phyloP scores from a whole-genome alignment of 306 rosid species.

The Lathyrus sativus region DNA sequence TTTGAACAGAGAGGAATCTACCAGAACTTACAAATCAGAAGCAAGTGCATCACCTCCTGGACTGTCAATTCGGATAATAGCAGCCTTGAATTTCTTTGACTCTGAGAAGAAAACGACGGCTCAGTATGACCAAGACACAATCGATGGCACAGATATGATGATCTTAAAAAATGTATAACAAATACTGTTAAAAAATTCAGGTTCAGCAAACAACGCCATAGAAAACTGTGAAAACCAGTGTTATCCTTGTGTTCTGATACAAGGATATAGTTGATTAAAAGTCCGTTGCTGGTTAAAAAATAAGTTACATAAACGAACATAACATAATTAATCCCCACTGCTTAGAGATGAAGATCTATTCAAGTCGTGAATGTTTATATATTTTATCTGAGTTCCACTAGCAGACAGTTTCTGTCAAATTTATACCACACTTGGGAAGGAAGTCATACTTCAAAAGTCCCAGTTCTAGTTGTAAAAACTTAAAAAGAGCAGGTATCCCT shows the following conservation, averaged over 20 bases:
- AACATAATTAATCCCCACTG: conserved; percentile 8
- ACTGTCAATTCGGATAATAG: conserved; percentile 91
- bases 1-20: conserved; percentile 37
- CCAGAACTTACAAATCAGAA: conserved; percentile 91
- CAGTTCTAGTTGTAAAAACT: conserved; percentile 6
- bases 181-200: conserved; percentile 14
- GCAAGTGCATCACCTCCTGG: conserved; percentile 99
- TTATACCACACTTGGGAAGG: conserved; percentile 18
- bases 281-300: background rate
- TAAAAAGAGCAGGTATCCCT: background rate
- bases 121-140: conserved; percentile 26
- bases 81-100: conserved; percentile 85
- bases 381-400: conserved; percentile 27
- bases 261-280: conserved; percentile 7
- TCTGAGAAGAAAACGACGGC: conserved; percentile 51
- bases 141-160: conserved; percentile 3
- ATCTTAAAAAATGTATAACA: conserved; percentile 16
- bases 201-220: conserved; percentile 23
- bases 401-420: conserved; percentile 27
- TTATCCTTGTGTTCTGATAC: conserved; percentile 5
- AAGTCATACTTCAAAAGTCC: conserved; percentile 20
- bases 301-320: conserved; percentile 12
- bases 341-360: conserved; percentile 15
- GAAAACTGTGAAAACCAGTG: conserved; percentile 24
- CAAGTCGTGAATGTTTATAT: conserved; percentile 15